Evolutionary conservation across 2,329 filamentous ascomycete species (phyloP).

Genomic region (Botryotinia calthae): DNA sequence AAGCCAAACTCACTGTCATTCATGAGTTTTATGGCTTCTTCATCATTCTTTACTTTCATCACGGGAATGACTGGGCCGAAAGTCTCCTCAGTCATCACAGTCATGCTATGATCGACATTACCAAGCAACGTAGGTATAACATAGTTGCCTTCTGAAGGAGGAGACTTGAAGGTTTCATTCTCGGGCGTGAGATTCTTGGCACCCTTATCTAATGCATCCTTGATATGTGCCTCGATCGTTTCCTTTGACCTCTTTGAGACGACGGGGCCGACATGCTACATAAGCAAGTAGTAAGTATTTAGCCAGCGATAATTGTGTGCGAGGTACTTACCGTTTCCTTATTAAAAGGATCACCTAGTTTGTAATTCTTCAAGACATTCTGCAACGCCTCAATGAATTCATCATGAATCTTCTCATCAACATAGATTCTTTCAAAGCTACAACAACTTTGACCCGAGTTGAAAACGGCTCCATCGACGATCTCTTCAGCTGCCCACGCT

Average conservation of each 20-base stretch:
- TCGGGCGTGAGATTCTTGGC: slow-evolving; percentile 81
- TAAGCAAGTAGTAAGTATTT: slow-evolving; percentile 16
- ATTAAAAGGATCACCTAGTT: slow-evolving; percentile 82
- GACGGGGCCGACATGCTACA: slow-evolving; percentile 74
- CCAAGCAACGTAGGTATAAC: slow-evolving; percentile 82
- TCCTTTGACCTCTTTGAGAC: slow-evolving; percentile 77
- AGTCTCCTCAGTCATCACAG: slow-evolving; percentile 89
- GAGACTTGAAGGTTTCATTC: slow-evolving; percentile 71
- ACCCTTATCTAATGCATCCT: slow-evolving; percentile 78
- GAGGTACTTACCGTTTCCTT: slow-evolving; percentile 53
- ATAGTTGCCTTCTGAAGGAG: slow-evolving; percentile 79
- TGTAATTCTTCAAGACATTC: slow-evolving; percentile 76
- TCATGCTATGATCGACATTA: slow-evolving; percentile 77
- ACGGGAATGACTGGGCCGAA: slow-evolving; percentile 92
- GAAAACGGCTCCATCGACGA: slow-evolving; percentile 94
- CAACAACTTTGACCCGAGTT: slow-evolving; percentile 99
- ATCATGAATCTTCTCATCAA: slow-evolving; percentile 81
- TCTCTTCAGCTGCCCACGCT: slow-evolving; percentile 87
- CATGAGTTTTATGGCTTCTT: slow-evolving; percentile 81
- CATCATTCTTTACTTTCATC: slow-evolving; percentile 78
- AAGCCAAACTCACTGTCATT: slow-evolving; percentile 93
- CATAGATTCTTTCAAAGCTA: slow-evolving; percentile 87
- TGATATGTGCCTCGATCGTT: slow-evolving; percentile 73
- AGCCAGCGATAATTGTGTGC: not conserved
- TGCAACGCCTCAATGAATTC: slow-evolving; percentile 76